Evolutionary conservation across 768 basidiomycete species (phyloP).

Genomic region (Tulasnella sp.): DNA sequence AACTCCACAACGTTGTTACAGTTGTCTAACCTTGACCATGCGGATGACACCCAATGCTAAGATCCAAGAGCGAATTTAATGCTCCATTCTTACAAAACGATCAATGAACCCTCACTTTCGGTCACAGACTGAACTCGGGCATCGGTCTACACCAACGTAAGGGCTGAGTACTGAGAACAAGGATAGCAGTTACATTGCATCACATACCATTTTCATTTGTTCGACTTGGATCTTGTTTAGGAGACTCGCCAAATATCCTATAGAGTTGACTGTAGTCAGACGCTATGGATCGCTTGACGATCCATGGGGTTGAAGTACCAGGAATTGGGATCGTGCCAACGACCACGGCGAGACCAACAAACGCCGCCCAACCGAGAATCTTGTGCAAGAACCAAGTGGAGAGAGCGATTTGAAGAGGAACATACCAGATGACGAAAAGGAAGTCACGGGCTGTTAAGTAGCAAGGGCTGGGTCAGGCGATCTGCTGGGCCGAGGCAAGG

Average conservation of each 20-base stretch:
- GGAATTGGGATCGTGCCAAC: constrained; percentile 56
- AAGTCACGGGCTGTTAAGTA: constrained; percentile 37
- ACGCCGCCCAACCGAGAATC: constrained; percentile 54
- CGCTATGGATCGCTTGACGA: neutral
- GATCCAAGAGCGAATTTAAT: neutral
- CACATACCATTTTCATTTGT: constrained; percentile 49
- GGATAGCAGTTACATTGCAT: neutral
- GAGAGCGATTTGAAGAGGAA: constrained; percentile 45
- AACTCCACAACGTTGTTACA: neutral
- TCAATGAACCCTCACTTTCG: constrained; percentile 47
- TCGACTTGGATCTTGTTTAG: constrained; percentile 50
- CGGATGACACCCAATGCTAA: constrained; percentile 55
- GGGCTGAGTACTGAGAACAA: too few species aligned
- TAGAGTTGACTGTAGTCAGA: neutral
- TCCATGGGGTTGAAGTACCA: constrained; percentile 37
- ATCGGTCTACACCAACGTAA: constrained; percentile 44
- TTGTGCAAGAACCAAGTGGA: constrained; percentile 45
- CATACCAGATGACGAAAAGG: constrained; percentile 39
- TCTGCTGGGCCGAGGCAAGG: neutral
- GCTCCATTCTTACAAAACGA: neutral
- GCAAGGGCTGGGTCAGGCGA: too few species aligned
- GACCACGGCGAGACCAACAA: constrained; percentile 56
- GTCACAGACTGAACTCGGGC: constrained; percentile 58
- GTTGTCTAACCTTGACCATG: constrained; percentile 53
- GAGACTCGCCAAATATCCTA: constrained; percentile 45